phyloP scores from a whole-genome alignment of 129 eudicot genomes.

The Helichrysum umbraculigerum region DNA sequence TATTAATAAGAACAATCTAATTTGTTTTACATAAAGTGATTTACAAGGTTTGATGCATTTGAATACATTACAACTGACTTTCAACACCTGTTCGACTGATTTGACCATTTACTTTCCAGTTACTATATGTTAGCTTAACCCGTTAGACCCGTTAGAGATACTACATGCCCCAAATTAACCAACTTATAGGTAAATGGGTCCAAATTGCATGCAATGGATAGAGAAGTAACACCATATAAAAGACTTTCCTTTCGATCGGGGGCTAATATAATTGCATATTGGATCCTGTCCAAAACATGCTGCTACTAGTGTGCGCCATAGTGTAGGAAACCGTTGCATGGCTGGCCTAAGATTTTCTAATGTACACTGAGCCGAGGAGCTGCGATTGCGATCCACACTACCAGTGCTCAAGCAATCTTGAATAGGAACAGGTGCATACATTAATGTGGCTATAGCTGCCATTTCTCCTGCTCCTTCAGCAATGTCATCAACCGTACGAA shows the following conservation, averaged over 20 bases:
- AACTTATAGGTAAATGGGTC: background rate
- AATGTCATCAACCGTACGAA: slow-evolving; percentile 89
- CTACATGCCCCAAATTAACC: background rate
- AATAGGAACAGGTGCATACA: slow-evolving; percentile 87
- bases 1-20: background rate
- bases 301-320: slow-evolving; percentile 80
- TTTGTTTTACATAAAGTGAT: background rate
- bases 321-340: slow-evolving; percentile 85
- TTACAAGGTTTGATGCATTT: slow-evolving; percentile 10
- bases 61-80: background rate
- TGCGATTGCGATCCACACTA: slow-evolving; percentile 71
- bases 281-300: slow-evolving; percentile 95
- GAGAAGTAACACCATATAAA: slow-evolving; percentile 23
- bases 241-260: slow-evolving; percentile 56
- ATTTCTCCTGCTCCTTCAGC: slow-evolving; percentile 97
- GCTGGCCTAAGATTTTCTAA: slow-evolving; percentile 93
- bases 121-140: background rate
- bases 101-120: background rate
- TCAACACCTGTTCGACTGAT: background rate
- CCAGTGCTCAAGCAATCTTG: slow-evolving; percentile 94
- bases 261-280: slow-evolving; percentile 42
- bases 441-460: slow-evolving; percentile 92
- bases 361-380: slow-evolving; percentile 89
- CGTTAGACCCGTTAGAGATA: background rate
- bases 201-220: background rate